Conservation (phyloP, 305 asterid genomes). For the Fraxinus nigra region DNA sequence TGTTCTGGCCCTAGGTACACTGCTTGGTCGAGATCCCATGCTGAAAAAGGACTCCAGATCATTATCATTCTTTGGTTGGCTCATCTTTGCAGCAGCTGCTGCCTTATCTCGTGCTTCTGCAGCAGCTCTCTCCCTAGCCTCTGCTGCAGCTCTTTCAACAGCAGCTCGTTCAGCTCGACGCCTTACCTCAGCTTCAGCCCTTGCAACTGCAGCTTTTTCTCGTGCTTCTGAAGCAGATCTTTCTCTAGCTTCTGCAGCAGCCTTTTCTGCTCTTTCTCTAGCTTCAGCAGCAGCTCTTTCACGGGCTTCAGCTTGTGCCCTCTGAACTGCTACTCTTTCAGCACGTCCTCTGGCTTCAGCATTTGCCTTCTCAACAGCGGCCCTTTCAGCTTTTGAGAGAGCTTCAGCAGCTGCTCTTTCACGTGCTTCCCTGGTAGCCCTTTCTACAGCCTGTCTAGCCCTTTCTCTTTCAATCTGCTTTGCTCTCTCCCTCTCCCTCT, state of each 20-base stretch:
- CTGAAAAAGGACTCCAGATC: conserved; percentile 88
- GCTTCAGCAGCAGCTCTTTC: conserved; percentile 97
- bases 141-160: conserved; percentile 83
- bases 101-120: conserved; percentile 55
- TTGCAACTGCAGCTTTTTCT: conserved; percentile 56
- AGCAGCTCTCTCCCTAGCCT: conserved; percentile 55
- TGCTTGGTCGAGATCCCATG: conserved; percentile 73
- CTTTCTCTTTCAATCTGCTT: conserved; percentile 73
- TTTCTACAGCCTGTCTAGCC: conserved; percentile 86
- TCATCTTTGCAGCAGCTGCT: conserved; percentile 68
- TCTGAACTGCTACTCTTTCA: conserved; percentile 89
- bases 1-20: conserved; percentile 82
- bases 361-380: conserved; percentile 77
- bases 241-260: conserved; percentile 84
- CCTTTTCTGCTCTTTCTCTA: conserved; percentile 77
- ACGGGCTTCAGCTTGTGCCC: conserved; percentile 96
- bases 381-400: conserved; percentile 69
- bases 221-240: conserved; percentile 51
- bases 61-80: conserved; percentile 71
- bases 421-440: conserved; percentile 99
- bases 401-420: conserved; percentile 71
- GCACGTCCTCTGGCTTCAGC: conserved; percentile 92
- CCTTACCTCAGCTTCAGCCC: conserved; percentile 65
- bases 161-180: conserved; percentile 86
- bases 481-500: conserved; percentile 58